Evolutionary conservation across 495 filamentous ascomycete genomes (phyloP), one percentile per base, ranked within the genome.

Genomic region (Talaromyces wortmannii): DNA sequence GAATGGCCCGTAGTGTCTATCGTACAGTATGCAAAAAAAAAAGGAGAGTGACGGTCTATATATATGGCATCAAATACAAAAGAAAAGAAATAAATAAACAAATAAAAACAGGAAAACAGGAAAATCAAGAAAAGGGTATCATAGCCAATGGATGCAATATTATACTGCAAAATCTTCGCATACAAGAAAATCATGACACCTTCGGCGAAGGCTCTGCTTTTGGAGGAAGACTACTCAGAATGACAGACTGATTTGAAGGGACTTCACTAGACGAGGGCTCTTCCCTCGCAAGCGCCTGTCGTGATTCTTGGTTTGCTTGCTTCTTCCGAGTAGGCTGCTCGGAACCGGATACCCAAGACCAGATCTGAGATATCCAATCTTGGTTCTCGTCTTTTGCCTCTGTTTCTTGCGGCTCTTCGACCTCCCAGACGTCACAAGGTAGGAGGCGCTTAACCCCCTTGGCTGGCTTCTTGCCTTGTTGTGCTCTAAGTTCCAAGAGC

Each of bases 401-500:
- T 1, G 23, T 23, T 23, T 65, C 55, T 46, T 74, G 70, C 6
- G 61, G 51, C 33, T 67, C 63, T 45, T 70, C 63, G n/a, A 64
- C 57, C n/a, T 76, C 70, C 69, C 75, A 78, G 0, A 80, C 59
- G 16, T 75, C 68, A 18, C 64, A 68, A 31, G 77, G 69, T 15
- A 82, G 61, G 23, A 80, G 78, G 6, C 71, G 65, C 8, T 67
- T 59, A 15, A 32, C 54, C 0, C 60, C 52, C 2, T 64, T 57
- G 40, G 65, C 62, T 8, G 67, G 52, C 11, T 62, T 29, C 33
- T 68, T 69, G 1, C 63, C 67, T 29, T 70, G 67, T 57, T 76
- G 77, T 5, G 63, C 66, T 53, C 81, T 82, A 56, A 85, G 70
- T 15, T 73, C 71, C 40, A 88, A 67, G 52, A 91, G 58, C 53